Base-by-base conservation (phyloP, 1,284 basidiomycete genomes). In the Ceratobasidium sp. region DNA sequence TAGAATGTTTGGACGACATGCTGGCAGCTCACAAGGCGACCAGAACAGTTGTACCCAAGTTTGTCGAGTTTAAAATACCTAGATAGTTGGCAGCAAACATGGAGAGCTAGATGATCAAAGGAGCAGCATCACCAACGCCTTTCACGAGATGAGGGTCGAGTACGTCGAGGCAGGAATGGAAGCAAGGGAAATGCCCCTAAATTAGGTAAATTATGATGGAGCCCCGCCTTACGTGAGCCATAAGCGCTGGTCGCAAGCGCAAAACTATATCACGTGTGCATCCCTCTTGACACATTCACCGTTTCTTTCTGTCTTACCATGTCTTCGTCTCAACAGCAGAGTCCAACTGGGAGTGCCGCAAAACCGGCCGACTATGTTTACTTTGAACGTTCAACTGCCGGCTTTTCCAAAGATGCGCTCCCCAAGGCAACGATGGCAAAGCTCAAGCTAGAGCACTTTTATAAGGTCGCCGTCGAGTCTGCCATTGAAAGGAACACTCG, bases 391-490 rank as follows among this genome's bases (percentile, higher is more conserved):
- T 92, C 92, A 71, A 94, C 94, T 1, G 86, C 88, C 61, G 90
- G 90, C 78, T 97, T 98, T 86, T 93, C 92, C 39, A 92, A 96
- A 80, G 92, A 94, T 81, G 94, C 95, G 49, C 88, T 96, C 75
- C 95, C 97, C 76, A 94, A 96, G 78, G 94, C 96, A 3, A 98
- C 96, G 74, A 94, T 94, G 26, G 96, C 97, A 39, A 98, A 99
- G 85, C 90, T 99, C 84, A 98, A 98, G 85, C 90, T 99, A 74
- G 97, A 98, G 85, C 94, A 97, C 78, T 98, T 93, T 85, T 99
- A 99, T 89, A 98, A 98, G 85, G 93, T 98, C 77, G 93, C 93
- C 0, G 95, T 98, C 35, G 94, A 97, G 84, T 90, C 94, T 76
- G 95, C 96, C 37, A 93, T 98, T 53, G 94, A 96, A 81, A 87